Evolutionary conservation across 257 asterid species (phyloP), one percentile per base, ranked within the genome.

Genomic region (Fraxinus cuspidata): DNA sequence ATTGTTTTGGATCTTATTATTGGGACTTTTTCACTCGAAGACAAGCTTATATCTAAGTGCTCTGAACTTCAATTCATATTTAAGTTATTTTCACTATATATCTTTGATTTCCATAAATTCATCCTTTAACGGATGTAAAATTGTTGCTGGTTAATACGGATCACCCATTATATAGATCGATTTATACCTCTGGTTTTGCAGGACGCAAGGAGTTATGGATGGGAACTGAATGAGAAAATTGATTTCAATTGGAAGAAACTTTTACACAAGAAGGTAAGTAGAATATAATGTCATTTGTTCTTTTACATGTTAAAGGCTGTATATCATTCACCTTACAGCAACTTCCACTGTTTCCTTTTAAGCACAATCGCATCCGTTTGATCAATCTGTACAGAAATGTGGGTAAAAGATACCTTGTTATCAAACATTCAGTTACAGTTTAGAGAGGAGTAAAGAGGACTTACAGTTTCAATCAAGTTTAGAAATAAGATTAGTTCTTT

Each of bases 211-310:
- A 93, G 76, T 83, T 96, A 78, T 74, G 99, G 99, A 51, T 96
- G 99, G 99, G 98, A 96, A 80, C 75, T 96, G 81, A 93, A 86
- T 82, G 97, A 93, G 83, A 90, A 73, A 51, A 73, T 85, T 81
- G 90, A 92, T 80, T 96, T 93, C 91, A 90, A 90, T 76, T 96
- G 99, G 99, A 92, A 96, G 95, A 96, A 85, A 82, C 99, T 96
- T 81, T 67, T 96, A 79, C 94, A 92, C 1, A 96, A 96, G 86
- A 96, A 96, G 97, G 99, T 90, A 28, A 34, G 84, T 66, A 23
- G 32, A 80, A 34, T 38, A 28, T 72, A 47, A 67, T 21, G 5
- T 63, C 66, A 25, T 58, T 0, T 38, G 7, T 78, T 78, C n/a
- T 28, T 38, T 65, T 70, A 63, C 69, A 63, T 27, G 35, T 27